A percentile compares a stretch with the other conserved stretches of the same genome.
Evolutionary conservation across 129 eudicot species (phyloP).

Genomic region (Centaurea solstitialis): DNA sequence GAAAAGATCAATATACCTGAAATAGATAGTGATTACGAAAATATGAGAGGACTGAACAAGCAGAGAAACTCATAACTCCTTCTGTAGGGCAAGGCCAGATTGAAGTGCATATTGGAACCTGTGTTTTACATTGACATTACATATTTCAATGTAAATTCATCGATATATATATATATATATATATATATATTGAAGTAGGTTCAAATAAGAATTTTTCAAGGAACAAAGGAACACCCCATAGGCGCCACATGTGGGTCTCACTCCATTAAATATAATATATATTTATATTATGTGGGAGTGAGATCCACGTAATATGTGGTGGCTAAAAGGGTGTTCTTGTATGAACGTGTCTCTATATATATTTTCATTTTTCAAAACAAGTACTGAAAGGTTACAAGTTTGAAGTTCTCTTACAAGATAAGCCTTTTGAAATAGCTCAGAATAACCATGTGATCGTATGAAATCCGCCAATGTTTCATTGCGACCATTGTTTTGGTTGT

Average conservation of each 20-base stretch:
- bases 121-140: neutral
- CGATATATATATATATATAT: no score
- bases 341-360: no score
- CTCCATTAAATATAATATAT: no score
- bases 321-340: no score
- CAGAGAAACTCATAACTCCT: slow-evolving; percentile 82
- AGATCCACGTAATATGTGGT: no score
- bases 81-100: slow-evolving; percentile 95
- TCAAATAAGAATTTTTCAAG: no score
- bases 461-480: slow-evolving; percentile 79
- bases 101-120: slow-evolving; percentile 87
- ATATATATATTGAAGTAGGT: no score
- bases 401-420: slow-evolving; percentile 63
- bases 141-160: neutral
- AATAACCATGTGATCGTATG: slow-evolving; percentile 70
- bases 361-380: neutral
- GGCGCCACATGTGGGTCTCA: no score
- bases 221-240: no score
- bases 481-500: slow-evolving; percentile 65
- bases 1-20: slow-evolving; percentile 54
- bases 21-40: slow-evolving; percentile 88
- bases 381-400: neutral
- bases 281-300: no score
- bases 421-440: slow-evolving; percentile 83
- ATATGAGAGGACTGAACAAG: slow-evolving; percentile 77